A percentile compares a stretch with the other conserved stretches of the same genome.
phyloP scores from a whole-genome alignment of 345 rosid genomes.

The Murraya koenigii region DNA sequence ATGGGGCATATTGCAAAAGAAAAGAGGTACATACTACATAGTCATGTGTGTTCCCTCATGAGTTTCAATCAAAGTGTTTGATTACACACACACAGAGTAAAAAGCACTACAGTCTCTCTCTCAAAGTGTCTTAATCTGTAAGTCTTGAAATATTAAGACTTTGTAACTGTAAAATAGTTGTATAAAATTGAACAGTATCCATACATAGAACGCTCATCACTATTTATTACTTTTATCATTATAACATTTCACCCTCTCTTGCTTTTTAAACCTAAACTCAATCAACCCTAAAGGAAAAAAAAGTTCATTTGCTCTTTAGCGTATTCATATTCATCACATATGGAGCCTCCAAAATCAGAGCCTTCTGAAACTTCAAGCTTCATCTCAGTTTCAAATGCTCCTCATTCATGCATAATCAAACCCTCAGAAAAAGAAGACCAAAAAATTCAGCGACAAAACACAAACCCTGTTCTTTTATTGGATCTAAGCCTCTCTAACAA shows the following conservation, averaged over 20 bases:
- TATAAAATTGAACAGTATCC: neutral
- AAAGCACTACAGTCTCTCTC: slow-evolving; percentile 3
- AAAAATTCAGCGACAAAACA: neutral
- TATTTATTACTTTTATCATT: slow-evolving; percentile 12
- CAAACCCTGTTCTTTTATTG: slow-evolving; percentile 36
- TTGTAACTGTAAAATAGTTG: slow-evolving; percentile 35
- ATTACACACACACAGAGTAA: neutral
- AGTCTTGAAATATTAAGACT: slow-evolving; percentile 28
- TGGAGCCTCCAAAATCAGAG: slow-evolving; percentile 45
- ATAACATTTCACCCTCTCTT: slow-evolving; percentile 24
- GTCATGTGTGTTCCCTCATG: slow-evolving; percentile 13
- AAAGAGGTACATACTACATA: slow-evolving; percentile 2
- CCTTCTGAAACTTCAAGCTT: slow-evolving; percentile 35
- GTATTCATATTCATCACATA: neutral
- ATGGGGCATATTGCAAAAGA: slow-evolving; percentile 17
- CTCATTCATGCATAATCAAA: slow-evolving; percentile 7
- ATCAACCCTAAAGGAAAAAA: neutral
- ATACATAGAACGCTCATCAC: slow-evolving; percentile 1
- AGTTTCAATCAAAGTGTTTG: slow-evolving; percentile 23
- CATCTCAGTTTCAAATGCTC: slow-evolving; percentile 30
- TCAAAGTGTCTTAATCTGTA: neutral
- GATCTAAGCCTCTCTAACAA: slow-evolving; percentile 59
- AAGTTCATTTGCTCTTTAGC: neutral
- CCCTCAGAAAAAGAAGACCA: neutral
- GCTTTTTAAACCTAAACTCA: slow-evolving; percentile 22